A percentile compares a stretch with the other conserved stretches of the same genome.
Evolutionary conservation across 2,329 filamentous ascomycete genomes (phyloP).

Genomic region (Sporothrix humicola): DNA sequence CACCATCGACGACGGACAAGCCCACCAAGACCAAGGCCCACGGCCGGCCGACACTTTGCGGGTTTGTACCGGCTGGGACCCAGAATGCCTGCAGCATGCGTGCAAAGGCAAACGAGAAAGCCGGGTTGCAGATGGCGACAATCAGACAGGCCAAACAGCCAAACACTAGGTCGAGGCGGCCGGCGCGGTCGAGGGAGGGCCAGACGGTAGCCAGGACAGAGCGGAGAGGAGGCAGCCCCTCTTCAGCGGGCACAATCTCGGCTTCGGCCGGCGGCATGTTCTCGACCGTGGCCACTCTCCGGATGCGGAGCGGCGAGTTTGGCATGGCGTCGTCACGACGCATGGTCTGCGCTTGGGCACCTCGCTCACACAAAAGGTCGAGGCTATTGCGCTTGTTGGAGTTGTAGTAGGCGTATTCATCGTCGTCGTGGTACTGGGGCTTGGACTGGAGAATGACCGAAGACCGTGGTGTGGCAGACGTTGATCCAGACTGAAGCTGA

Average conservation of each 20-base stretch:
- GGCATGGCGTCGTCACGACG: constrained; percentile 20
- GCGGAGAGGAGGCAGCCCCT: constrained; percentile 47
- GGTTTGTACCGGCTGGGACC: constrained; percentile 53
- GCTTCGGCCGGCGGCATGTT: not conserved
- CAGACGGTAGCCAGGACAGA: constrained; percentile 73
- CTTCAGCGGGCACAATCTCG: not conserved
- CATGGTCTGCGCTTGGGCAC: constrained; percentile 30
- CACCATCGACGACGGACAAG: constrained; percentile 70
- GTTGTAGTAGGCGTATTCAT: not conserved
- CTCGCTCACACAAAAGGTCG: constrained; percentile 32
- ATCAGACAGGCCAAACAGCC: constrained; percentile 67
- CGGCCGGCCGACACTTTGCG: constrained; percentile 56
- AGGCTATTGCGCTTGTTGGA: constrained; percentile 23
- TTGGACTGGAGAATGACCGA: not conserved
- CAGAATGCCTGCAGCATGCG: constrained; percentile 75
- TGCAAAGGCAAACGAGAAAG: constrained; percentile 78
- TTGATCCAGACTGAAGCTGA: not conserved
- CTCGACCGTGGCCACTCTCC: not conserved
- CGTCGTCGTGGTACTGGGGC: not conserved
- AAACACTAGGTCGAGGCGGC: constrained; percentile 61
- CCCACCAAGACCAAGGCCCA: constrained; percentile 75
- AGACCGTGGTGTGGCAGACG: not conserved
- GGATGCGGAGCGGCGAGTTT: constrained; percentile 7
- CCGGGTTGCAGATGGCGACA: constrained; percentile 67
- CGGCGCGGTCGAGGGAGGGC: constrained; percentile 61